Percentiles rank a stretch among this genome's conserved stretches.
These are phyloP conservation scores for Russula brevipes DNA, from an alignment of 768 basidiomycete species.

Conservation along the genomic window DNA sequence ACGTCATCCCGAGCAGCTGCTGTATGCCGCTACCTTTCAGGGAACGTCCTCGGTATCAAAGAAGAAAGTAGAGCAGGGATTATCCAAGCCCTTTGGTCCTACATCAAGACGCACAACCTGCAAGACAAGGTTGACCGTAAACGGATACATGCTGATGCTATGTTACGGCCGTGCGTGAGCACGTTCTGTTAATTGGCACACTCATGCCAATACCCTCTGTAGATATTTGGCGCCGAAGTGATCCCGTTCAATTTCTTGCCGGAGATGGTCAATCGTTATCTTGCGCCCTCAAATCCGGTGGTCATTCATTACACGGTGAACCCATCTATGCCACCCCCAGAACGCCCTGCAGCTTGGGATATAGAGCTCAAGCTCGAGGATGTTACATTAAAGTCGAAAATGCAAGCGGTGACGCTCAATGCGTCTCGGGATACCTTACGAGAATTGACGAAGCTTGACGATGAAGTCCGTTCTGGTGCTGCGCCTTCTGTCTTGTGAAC, in stretches of 20 bases:
- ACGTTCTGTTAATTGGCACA: not conserved
- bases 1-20: not conserved
- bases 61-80: conserved; percentile 81
- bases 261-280: conserved; percentile 76
- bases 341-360: conserved; percentile 66
- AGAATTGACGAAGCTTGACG: conserved; percentile 70
- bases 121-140: conserved; percentile 80
- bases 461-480: conserved; percentile 56
- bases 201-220: conserved; percentile 6
- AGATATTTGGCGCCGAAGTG: conserved; percentile 70
- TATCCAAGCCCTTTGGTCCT: conserved; percentile 87
- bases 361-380: conserved; percentile 89
- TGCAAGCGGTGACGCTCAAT: conserved; percentile 60
- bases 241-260: conserved; percentile 77
- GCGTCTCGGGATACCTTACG: conserved; percentile 66
- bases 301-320: conserved; percentile 72
- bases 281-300: conserved; percentile 74
- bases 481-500: not conserved
- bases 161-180: conserved; percentile 52
- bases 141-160: conserved; percentile 63
- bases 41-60: conserved; percentile 65
- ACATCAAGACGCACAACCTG: conserved; percentile 77
- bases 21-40: conserved; percentile 32
- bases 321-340: conserved; percentile 56
- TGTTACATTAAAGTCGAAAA: conserved; percentile 60